These are phyloP conservation scores for Penicillium sclerotigenum DNA, from an alignment of 2,329 filamentous ascomycete genomes.

Conservation along the genomic window DNA sequence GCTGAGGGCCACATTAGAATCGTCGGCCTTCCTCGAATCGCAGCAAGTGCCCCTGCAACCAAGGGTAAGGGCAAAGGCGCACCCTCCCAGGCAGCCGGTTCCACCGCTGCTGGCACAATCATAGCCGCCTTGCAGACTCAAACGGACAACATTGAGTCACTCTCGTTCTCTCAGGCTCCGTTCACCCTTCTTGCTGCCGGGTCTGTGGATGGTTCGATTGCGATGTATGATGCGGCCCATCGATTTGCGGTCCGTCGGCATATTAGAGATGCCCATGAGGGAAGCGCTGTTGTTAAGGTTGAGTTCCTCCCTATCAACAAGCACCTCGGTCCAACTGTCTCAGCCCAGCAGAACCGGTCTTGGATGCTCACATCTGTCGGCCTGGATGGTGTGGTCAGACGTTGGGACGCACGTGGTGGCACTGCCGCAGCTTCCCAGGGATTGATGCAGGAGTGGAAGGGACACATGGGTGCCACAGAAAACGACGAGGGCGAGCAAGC, in stretches of 20 bases:
- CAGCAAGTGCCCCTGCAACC: constrained; percentile 39
- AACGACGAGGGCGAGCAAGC: constrained; percentile 67
- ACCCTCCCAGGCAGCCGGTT: constrained; percentile 33
- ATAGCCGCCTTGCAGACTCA: constrained; percentile 81
- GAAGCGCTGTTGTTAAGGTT: constrained; percentile 87
- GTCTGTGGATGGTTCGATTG: constrained; percentile 67
- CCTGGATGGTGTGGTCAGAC: constrained; percentile 83
- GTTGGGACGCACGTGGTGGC: constrained; percentile 78
- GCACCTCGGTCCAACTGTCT: constrained; percentile 28
- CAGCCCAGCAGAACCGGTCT: constrained; percentile 50
- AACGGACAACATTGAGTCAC: constrained; percentile 72
- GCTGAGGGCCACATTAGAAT: constrained; percentile 83
- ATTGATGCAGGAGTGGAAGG: constrained; percentile 81
- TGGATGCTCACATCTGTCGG: constrained; percentile 79
- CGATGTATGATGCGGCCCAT: constrained; percentile 80
- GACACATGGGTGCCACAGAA: constrained; percentile 56
- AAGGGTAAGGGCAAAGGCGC: constrained; percentile 54
- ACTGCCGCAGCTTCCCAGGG: constrained; percentile 66
- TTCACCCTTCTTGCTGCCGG: constrained; percentile 61
- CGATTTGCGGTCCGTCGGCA: constrained; percentile 82
- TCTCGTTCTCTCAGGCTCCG: constrained; percentile 61
- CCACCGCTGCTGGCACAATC: constrained; percentile 62
- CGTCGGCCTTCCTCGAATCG: constrained; percentile 71
- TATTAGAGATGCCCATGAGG: constrained; percentile 78
- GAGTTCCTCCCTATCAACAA: constrained; percentile 66